A percentile compares a stretch with the other conserved stretches of the same genome.
Conservation (phyloP, 2,329 filamentous ascomycete species). For the Neonectria coccinea region DNA sequence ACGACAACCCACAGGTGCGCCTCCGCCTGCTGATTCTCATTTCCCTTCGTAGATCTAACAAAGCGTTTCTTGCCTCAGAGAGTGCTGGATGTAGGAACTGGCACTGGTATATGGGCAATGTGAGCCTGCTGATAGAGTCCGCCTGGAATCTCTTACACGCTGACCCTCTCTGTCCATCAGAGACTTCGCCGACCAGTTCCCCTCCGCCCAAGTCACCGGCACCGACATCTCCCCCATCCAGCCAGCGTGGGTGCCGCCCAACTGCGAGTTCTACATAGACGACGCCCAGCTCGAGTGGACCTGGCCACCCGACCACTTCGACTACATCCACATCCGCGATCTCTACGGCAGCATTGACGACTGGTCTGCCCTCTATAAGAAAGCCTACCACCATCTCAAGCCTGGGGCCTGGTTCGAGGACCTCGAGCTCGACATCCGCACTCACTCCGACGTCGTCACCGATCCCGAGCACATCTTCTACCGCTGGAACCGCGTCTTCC, state of each 20-base stretch:
- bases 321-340: conserved; percentile 32
- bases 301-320: conserved; percentile 29
- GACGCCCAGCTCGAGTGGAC: conserved; percentile 31
- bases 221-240: conserved; percentile 31
- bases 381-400: conserved; percentile 25
- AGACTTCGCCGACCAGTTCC: conserved; percentile 31
- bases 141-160: neutral
- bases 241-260: conserved; percentile 24
- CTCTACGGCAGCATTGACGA: conserved; percentile 31
- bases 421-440: conserved; percentile 29
- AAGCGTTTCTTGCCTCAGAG: neutral
- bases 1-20: conserved; percentile 24
- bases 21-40: neutral
- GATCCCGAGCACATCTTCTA: conserved; percentile 29
- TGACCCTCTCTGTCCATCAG: conserved; percentile 1
- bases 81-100: conserved; percentile 27
- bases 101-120: conserved; percentile 28
- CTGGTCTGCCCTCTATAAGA: conserved; percentile 30
- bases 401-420: conserved; percentile 31
- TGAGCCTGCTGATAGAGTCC: conserved; percentile 9
- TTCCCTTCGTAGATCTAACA: conserved; percentile 8
- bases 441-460: conserved; percentile 29
- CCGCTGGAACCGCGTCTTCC: conserved; percentile 32
- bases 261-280: conserved; percentile 25
- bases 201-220: conserved; percentile 29